Base-by-base conservation (phyloP, 257 asterid genomes). In the Sherardia arvensis region DNA sequence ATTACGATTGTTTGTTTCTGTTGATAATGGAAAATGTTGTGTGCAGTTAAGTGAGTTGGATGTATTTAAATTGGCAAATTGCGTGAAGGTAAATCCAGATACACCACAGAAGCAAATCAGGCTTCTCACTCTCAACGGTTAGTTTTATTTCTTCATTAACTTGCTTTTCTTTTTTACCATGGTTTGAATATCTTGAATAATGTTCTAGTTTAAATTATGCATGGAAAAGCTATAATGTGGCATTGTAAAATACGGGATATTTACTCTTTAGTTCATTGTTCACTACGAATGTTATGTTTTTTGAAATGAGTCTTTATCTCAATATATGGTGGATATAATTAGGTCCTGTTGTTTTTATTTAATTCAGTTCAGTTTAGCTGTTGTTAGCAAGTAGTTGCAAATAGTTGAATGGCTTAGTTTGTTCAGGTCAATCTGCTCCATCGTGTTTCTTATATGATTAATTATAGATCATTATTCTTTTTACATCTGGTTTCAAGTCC, bases 81-180 rank as follows among this genome's bases (percentile, higher is more conserved):
- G 95, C 74, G 96, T 91, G 78, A 91, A 91, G 69, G 95, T 91
- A 54, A 91, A 91, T 78, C 98, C 98, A 59, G 98, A 91, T 67
- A 88, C 95, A 6, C 96, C 98, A 4, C 96, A 91, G 67, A 91
- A 86, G 72, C 96, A 88, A 86, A 88, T 86, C 74, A 80, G 98
- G 77, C 83, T 91, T 76, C 95, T 88, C 79, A 84, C 94, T 18
- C 94, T 91, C 64, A 65, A 80, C 57, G 95, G 97, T 89, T 40
- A 56, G 90, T 77, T 55, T 17, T 48, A 20, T 9, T n/a, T 33
- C 47, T 8, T 15, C 21, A 45, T 48, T 51, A 48, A 48, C 27
- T 9, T 54, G 3, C 28, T 8, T 57, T 57, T 28, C 1, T 40
- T 28, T 58, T 58, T 17, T 58, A 56, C 4, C 8, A 15, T 23